phyloP scores from a whole-genome alignment of 1,284 basidiomycete genomes.

The Heterobasidion annosum region DNA sequence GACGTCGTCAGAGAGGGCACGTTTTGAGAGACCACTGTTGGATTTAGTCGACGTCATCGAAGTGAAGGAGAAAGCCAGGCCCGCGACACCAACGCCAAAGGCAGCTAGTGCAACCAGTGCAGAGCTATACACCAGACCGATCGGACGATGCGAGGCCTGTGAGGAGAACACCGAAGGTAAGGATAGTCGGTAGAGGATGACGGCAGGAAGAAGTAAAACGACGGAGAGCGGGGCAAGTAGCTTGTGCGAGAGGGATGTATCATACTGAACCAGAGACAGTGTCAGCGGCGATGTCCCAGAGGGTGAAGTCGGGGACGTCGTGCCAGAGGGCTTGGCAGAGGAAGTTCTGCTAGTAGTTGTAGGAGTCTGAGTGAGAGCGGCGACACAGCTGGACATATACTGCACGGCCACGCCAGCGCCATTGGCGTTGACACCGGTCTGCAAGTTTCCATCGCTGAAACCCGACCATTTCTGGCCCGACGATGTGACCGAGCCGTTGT shows the following conservation, averaged over 20 bases:
- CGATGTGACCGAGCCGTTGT: conserved; percentile 45
- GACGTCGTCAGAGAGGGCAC: conserved; percentile 21
- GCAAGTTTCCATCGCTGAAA: conserved; percentile 49
- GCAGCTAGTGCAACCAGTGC: conserved; percentile 34
- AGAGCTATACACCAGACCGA: conserved; percentile 26
- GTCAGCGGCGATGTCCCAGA: background rate
- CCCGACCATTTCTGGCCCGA: conserved; percentile 51
- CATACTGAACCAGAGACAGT: conserved; percentile 20
- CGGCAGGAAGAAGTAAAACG: conserved; percentile 42
- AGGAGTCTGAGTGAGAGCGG: conserved; percentile 20
- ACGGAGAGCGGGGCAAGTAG: conserved; percentile 55
- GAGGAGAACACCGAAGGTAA: conserved; percentile 24
- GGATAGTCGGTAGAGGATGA: conserved; percentile 45
- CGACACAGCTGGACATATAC: conserved; percentile 54
- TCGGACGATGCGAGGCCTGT: conserved; percentile 9
- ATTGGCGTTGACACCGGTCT: conserved; percentile 50
- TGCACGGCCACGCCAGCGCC: conserved; percentile 58
- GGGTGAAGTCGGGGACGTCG: conserved; percentile 11
- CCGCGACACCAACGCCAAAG: conserved; percentile 54
- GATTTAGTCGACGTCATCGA: conserved; percentile 26
- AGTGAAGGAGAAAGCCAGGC: conserved; percentile 54
- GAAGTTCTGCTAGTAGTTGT: conserved; percentile 13
- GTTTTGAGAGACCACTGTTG: conserved; percentile 18
- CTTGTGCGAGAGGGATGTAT: conserved; percentile 58
- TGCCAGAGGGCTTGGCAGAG: conserved; percentile 5